Evolutionary conservation across 1,284 basidiomycete genomes (phyloP), one percentile per base, ranked within the genome.

Genomic region (Ganoderma meredithae): DNA sequence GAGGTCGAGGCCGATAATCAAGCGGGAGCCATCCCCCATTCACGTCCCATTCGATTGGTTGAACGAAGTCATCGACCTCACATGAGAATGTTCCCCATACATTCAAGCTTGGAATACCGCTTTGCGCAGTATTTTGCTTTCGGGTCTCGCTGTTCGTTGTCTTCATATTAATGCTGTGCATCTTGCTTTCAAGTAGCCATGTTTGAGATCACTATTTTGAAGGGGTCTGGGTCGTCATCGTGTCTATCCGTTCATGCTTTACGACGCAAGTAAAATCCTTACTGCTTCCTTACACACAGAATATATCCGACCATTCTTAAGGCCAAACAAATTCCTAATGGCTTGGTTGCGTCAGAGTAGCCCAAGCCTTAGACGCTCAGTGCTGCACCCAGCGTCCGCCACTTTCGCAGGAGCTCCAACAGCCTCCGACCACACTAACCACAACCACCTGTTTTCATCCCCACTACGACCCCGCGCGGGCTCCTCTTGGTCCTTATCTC

Each of bases 1-100:
- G 49, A 53, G 56, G 49, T 19, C 52, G 6, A 25, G n/a, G 27
- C 52, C 41, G 7, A 6, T 49, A 13, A 43, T 60, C 19, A 64
- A 68, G 56, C 63, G 63, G 22, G 67, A 68, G 36, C 17, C 27
- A 1, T 69, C 68, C 3, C 68, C 68, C 8, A 69, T 69, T 22
- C 36, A 6, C 13, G 25, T 69, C 15, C 62, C 65, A 1, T 25
- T 33, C 19, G 49, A 22, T 13, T 49, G 31, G 22, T 19, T 15
- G 7, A 47, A 63, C 41, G 68, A 66, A 19, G 52, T 69, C 22
- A 70, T 70, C 22, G 69, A 70, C 47, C 55, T 70, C 7, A 67
- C 68, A 10, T 68, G 43, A 68, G 9, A 31, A 12, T 3, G 22
- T 8, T 25, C 25, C 22, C 47, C 22, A 12, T 39, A 13, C 39